Conservation (phyloP, 31 red algal species). For the Asparagopsis taxiformis region DNA sequence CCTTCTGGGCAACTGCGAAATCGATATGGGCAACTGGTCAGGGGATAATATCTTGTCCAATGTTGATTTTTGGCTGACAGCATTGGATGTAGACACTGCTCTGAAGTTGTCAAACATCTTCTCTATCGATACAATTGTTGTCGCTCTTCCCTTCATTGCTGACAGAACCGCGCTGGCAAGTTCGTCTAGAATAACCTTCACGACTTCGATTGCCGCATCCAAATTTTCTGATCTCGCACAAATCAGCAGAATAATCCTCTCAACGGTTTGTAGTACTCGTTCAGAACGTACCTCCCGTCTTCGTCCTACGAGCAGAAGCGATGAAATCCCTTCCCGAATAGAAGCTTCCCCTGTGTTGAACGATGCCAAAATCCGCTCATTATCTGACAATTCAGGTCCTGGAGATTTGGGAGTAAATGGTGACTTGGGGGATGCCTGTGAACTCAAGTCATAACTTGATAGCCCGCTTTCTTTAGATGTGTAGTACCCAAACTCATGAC, state of each 20-base stretch:
- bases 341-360: slow-evolving; percentile 55
- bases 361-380: slow-evolving; percentile 34
- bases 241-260: slow-evolving; percentile 30
- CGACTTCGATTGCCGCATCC: slow-evolving; percentile 23
- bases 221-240: slow-evolving; percentile 21
- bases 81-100: slow-evolving; percentile 3
- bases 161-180: slow-evolving; percentile 29
- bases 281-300: slow-evolving; percentile 61
- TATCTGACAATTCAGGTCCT: slow-evolving; percentile 14
- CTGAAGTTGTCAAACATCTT: slow-evolving; percentile 64
- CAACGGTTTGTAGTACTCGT: slow-evolving; percentile 42
- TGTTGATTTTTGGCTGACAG: neutral
- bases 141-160: slow-evolving; percentile 22
- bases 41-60: slow-evolving; percentile 29
- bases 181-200: slow-evolving; percentile 61
- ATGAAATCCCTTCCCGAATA: slow-evolving; percentile 49
- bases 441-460: slow-evolving; percentile 13
- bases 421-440: slow-evolving; percentile 5
- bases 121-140: slow-evolving; percentile 68
- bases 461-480: neutral
- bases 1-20: slow-evolving; percentile 40
- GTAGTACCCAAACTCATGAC: neutral
- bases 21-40: slow-evolving; percentile 19
- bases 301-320: slow-evolving; percentile 61
- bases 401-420: neutral